Evolutionary conservation across 805 yeast species (phyloP), one percentile per base, ranked within the genome.

Genomic region (Candida fluviatilis): DNA sequence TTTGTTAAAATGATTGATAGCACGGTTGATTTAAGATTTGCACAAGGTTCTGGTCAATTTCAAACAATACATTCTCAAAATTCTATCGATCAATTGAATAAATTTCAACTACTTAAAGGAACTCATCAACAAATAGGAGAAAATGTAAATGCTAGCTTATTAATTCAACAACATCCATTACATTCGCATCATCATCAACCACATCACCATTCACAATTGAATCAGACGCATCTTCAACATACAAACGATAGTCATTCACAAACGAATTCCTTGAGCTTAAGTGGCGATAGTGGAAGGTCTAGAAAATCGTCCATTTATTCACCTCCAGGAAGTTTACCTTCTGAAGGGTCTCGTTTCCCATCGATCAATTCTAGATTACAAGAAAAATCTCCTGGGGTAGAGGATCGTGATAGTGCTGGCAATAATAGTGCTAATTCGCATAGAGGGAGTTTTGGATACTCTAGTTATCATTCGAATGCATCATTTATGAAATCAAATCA

Each of bases 1-100:
- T 85, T 85, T 64, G 83, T 85, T 33, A 69, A 75, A 45, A 66
- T 83, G 71, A 75, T 85, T 31, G 93, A 85, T 46, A 75, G 78
- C 33, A 79, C 77, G 48, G 66, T 71, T 6, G 84, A 78, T 31
- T 57, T 79, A 17, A 66, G 74, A 29, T 50, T 68, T 38, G 32
- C 32, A n/a, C 31, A 23, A 17, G 34, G 17, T 5, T 18, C 19
- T 12, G 23, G 19, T 15, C 42, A 17, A 54, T 52, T 2, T 43
- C 51, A 35, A 45, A 42, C 32, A 42, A 55, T 26, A 58, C 54
- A 29, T 51, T 27, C 24, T 5, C 32, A 14, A 12, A 28, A 24
- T 18, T 16, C 40, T 2, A 36, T 71, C 6, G 80, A 75, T 39
- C 75, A 81, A 0, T 54, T 80, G 35, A 62, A 64, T 15, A 66